phyloP scores from a whole-genome alignment of 1,284 basidiomycete species.

The Stygiomarasmius scandens region DNA sequence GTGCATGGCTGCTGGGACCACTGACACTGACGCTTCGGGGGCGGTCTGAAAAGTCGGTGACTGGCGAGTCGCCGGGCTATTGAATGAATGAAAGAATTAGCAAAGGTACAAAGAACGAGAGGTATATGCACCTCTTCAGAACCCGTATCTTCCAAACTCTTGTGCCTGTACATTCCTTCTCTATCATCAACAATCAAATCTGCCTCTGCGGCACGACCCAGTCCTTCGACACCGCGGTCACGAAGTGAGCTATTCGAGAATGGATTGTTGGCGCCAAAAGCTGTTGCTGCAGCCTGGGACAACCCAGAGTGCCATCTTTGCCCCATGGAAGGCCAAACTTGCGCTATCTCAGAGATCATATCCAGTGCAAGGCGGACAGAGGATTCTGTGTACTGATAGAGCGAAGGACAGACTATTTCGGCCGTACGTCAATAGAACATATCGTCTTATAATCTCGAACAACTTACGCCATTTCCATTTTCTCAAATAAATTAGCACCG shows the following conservation, averaged over 20 bases:
- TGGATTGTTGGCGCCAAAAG: conserved; percentile 6
- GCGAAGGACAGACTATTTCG: conserved; percentile 14
- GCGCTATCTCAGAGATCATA: conserved; percentile 17
- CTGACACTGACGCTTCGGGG: neutral
- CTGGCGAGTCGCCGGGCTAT: neutral
- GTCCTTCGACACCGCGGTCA: conserved; percentile 15
- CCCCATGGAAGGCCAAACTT: conserved; percentile 18
- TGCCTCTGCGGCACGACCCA: conserved; percentile 18
- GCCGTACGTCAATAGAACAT: too few relatives aligned
- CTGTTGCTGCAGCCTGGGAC: conserved; percentile 1
- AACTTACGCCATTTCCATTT: conserved; percentile 21
- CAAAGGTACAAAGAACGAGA: conserved; percentile 6
- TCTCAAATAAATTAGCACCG: conserved; percentile 16
- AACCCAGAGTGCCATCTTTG: conserved; percentile 16
- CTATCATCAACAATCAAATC: conserved; percentile 17
- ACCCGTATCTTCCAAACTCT: conserved; percentile 9
- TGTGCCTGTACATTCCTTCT: conserved; percentile 20
- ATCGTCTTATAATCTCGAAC: neutral
- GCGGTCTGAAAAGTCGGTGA: conserved; percentile 1
- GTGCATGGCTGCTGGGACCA: neutral
- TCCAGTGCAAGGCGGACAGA: conserved; percentile 13
- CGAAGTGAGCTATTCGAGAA: conserved; percentile 1
- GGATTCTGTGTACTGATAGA: conserved; percentile 12
- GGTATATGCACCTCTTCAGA: conserved; percentile 10
- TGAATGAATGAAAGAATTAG: neutral